Evolutionary conservation across 805 yeast species (phyloP), one percentile per base, ranked within the genome.

Genomic region (Nakazawaea ernobii): DNA sequence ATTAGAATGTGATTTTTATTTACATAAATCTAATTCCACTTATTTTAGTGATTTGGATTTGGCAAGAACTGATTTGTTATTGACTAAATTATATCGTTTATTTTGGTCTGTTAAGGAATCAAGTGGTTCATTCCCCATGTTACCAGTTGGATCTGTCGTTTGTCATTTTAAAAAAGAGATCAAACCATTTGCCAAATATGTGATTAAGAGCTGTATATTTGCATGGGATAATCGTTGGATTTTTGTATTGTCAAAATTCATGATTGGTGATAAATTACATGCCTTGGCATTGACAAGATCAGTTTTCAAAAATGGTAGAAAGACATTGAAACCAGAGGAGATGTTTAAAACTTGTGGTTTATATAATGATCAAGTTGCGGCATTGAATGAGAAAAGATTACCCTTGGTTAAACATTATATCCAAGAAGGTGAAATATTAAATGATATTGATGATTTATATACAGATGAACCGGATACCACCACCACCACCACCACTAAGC

Each of bases 141-240:
- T 83, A 1, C 96, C 97, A 0, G 82, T 91, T 26, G 96, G 88
- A 1, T 74, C 82, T 8, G 83, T 86, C 8, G 76, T 75, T 44
- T 74, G 84, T 29, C 71, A 76, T 27, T 91, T 87, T 66, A 73
- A 82, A 52, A 77, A 74, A 52, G 96, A 91, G 58, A 80, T 92
- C 59, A 75, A 67, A 55, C 84, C 92, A 1, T 86, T 82, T 58
- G 77, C 75, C 47, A 55, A 56, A 26, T 91, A 82, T 60, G 53
- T 66, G 3, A 70, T 91, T 20, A 68, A 69, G 32, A 74, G 85
- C 2, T 69, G 79, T 35, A 73, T 91, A 15, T 60, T 86, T 6
- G 84, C 92, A 7, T 90, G 96, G 96, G 94, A 87, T 65, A 71
- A 77, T 32, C 91, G 90, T 63, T 89, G 97, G 96, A 56, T 91